Evolutionary conservation across 2,329 filamentous ascomycete species (phyloP).

Genomic region (Fusarium nematophilum): DNA sequence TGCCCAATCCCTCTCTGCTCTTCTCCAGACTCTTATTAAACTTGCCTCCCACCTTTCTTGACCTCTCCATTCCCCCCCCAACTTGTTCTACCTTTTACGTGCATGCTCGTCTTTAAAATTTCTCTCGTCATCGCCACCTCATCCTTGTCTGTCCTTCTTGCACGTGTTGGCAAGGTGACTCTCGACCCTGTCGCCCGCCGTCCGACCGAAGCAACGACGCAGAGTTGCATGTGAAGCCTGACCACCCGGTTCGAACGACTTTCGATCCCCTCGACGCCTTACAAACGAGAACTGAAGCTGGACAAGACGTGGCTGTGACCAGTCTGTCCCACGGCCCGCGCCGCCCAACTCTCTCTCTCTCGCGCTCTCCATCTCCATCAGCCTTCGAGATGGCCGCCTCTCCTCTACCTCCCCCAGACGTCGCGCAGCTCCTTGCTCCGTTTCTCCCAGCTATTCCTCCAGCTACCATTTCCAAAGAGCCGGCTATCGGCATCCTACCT

Average conservation of each 20-base stretch:
- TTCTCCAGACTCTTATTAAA: conserved; percentile 1
- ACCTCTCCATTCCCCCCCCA: conserved; percentile 1
- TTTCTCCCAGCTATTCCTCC: conserved; percentile 70
- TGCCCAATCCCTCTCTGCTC: conserved; percentile 2
- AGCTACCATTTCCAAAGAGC: conserved; percentile 67
- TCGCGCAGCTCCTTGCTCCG: conserved; percentile 61
- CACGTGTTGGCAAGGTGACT: conserved; percentile 21
- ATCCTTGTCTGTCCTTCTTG: conserved; percentile 12
- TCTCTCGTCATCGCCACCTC: conserved; percentile 1
- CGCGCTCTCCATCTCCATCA: neutral
- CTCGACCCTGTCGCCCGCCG: conserved; percentile 15
- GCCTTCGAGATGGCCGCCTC: conserved; percentile 43
- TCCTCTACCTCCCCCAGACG: conserved; percentile 57
- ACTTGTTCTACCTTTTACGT: neutral
- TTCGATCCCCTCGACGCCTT: conserved; percentile 7
- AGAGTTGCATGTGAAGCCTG: conserved; percentile 31
- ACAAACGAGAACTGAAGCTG: conserved; percentile 2
- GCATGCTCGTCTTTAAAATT: neutral
- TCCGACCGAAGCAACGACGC: conserved; percentile 21
- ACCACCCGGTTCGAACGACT: conserved; percentile 2
- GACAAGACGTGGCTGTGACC: conserved; percentile 13
- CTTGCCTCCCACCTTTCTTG: conserved; percentile 8
- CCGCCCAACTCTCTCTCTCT: neutral
- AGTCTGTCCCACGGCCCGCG: neutral
- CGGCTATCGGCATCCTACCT: conserved; percentile 67